Evolutionary conservation across 805 yeast genomes (phyloP).

Genomic region (Ogataea trehaloabstinens): DNA sequence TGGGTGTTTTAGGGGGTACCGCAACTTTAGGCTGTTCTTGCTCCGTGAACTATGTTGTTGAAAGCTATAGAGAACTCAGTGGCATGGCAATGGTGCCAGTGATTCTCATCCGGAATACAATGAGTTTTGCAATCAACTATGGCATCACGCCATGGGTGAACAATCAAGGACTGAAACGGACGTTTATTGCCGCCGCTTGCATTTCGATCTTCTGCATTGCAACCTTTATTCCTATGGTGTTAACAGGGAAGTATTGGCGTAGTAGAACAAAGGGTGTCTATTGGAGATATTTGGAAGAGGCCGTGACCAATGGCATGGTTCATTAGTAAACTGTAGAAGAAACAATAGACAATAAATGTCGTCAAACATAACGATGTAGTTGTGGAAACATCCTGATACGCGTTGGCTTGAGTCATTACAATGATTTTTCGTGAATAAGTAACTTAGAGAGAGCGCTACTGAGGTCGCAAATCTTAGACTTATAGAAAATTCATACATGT

Average conservation of each 20-base stretch:
- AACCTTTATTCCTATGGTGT: constrained; percentile 39
- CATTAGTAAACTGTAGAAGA: too few species aligned
- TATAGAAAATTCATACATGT: too few species aligned
- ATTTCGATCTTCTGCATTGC: constrained; percentile 45
- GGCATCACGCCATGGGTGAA: constrained; percentile 58
- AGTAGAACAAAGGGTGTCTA: constrained; percentile 29
- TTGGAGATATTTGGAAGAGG: constrained; percentile 32
- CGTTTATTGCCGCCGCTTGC: constrained; percentile 54
- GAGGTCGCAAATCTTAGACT: too few species aligned
- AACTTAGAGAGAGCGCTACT: too few species aligned
- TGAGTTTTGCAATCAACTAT: constrained; percentile 57
- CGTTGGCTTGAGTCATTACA: too few species aligned
- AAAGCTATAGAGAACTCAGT: constrained; percentile 52
- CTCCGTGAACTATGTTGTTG: constrained; percentile 52
- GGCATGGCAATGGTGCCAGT: constrained; percentile 54
- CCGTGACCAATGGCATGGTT: constrained; percentile 22
- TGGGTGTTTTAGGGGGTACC: constrained; percentile 54
- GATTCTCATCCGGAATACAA: constrained; percentile 51
- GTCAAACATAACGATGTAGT: too few species aligned
- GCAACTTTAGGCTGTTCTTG: constrained; percentile 50
- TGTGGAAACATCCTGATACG: too few species aligned
- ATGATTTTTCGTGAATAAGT: too few species aligned
- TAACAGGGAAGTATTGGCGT: constrained; percentile 36
- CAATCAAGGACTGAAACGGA: constrained; percentile 49
- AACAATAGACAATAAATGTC: too few species aligned